Evolutionary conservation across 129 eudicot genomes (phyloP).

Genomic region (sunflower (Helianthus annuus)): HanXRQr2.0-SUNRISE NC_035441.2:178541595-178542094

Average conservation of each 20-base stretch:
- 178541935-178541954: constrained; percentile 34
- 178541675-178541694: constrained; percentile 84
- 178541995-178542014: constrained; percentile 21
- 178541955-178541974: constrained; percentile 35
- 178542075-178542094: constrained; percentile 16
- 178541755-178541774: constrained; percentile 93
- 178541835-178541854: constrained; percentile 44
- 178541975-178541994: constrained; percentile 23
- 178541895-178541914: constrained; percentile 37
- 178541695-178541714: constrained; percentile 96
- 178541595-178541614: not conserved
- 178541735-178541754: constrained; percentile 75
- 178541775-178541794: constrained; percentile 36
- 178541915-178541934: constrained; percentile 27
- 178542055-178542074: constrained; percentile 23
- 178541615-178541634: not conserved
- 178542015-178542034: constrained; percentile 27
- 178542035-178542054: constrained; percentile 25
- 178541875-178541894: constrained; percentile 70
- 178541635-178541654: not conserved
- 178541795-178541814: not conserved
- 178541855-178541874: constrained; percentile 91
- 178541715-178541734: constrained; percentile 78
- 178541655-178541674: constrained; percentile 73
- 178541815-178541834: constrained; percentile 19